Evolutionary conservation across 805 yeast genomes (phyloP), one percentile per base, ranked within the genome.

Genomic region (Candida maltosa): DNA sequence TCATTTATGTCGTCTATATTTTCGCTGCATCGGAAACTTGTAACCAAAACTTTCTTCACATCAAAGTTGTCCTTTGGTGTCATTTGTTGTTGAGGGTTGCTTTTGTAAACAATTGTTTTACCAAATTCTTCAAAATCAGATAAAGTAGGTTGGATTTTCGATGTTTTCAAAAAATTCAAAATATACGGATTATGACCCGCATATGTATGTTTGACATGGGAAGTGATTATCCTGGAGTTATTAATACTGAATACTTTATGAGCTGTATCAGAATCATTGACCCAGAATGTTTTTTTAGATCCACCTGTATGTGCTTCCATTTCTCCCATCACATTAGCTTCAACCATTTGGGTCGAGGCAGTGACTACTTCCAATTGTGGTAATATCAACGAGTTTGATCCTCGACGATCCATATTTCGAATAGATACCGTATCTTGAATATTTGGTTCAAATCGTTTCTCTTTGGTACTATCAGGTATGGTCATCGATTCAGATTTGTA

Each of bases 61-160:
- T 41, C 47, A 30, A 38, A 38, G 15, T 22, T 15, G 6, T 26
- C 18, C 11, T 12, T 4, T 21, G 21, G 16, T n/a, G n/a, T n/a
- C n/a, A n/a, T n/a, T 34, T 11, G 21, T 15, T 26, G 37, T 18
- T 16, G 37, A 14, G 18, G 12, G 9, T 26, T 32, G 11, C 16
- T 10, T 18, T 19, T 15, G 26, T 8, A 4, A 12, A 48, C 46
- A 2, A 54, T 39, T 3, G 40, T 12, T 1, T 38, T 43, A 0
- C 93, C 93, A 67, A 87, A 86, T 47, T 85, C 94, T 12, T 70
- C 57, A 43, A 78, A 83, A 34, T 79, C 80, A 28, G 69, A 70
- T 34, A 81, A 51, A 1, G 73, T 61, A 0, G 87, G 84, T 25
- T 73, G 78, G 36, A 80, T 69, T 14, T 65, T 65, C 15, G 80